A percentile compares a stretch with the other conserved stretches of the same genome.
Conservation (phyloP, 1,284 basidiomycete species). For the Trichosporon coremiiforme region DNA sequence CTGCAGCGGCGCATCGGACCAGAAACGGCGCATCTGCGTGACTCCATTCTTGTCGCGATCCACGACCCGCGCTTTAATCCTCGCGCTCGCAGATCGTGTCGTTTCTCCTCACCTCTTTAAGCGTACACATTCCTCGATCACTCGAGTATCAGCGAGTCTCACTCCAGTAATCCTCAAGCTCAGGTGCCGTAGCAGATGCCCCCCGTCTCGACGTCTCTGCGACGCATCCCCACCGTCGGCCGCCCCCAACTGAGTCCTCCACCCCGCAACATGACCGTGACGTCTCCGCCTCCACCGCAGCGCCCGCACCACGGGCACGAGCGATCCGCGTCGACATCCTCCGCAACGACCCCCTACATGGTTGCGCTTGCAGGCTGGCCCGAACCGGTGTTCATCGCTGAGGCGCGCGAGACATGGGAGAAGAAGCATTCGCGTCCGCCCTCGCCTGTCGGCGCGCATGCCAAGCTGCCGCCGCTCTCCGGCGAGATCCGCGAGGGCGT, state of each 20-base stretch:
- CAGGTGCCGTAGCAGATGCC: constrained; percentile 8
- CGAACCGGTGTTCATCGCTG: constrained; percentile 42
- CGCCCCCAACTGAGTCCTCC: constrained; percentile 5
- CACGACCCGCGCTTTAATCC: no score
- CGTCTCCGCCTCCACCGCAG: constrained; percentile 7
- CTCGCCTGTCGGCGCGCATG: constrained; percentile 21
- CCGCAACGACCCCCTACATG: constrained; percentile 40
- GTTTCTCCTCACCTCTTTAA: neutral
- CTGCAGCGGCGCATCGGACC: neutral
- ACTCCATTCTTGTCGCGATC: no score
- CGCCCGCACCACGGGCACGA: constrained; percentile 12
- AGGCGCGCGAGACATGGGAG: constrained; percentile 30
- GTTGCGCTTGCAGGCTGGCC: constrained; percentile 48
- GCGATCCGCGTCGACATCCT: constrained; percentile 3
- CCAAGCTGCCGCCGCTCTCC: constrained; percentile 18
- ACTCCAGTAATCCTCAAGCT: neutral
- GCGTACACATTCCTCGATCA: neutral
- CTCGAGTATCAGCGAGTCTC: neutral
- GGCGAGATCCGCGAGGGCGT: constrained; percentile 31
- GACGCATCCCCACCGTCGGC: constrained; percentile 17
- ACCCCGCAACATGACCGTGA: constrained; percentile 11
- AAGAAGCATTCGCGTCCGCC: constrained; percentile 29
- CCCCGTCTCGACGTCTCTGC: constrained; percentile 17
- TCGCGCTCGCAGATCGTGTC: neutral
- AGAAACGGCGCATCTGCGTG: neutral